Percentiles rank a stretch among this genome's conserved stretches.
Evolutionary conservation across 1,284 basidiomycete genomes (phyloP).

Genomic region (Porodaedalea pini): DNA sequence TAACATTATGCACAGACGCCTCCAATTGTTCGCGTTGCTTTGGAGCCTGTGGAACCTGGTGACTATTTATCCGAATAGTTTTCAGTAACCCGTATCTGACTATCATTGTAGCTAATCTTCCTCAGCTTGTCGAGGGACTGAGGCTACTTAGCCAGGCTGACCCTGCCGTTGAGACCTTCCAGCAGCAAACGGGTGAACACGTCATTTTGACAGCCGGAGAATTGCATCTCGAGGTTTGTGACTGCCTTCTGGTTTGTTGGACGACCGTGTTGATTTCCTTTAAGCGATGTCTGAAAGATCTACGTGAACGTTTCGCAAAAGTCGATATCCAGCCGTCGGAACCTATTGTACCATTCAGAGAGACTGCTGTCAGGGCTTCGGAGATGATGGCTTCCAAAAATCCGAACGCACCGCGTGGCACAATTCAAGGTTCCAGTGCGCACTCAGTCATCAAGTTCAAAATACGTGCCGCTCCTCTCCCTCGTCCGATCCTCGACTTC

Average conservation of each 20-base stretch:
- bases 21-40: slow-evolving; percentile 93
- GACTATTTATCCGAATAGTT: slow-evolving; percentile 20
- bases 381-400: slow-evolving; percentile 91
- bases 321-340: slow-evolving; percentile 92
- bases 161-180: slow-evolving; percentile 95
- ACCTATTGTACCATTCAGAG: slow-evolving; percentile 96
- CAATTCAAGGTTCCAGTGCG: slow-evolving; percentile 66
- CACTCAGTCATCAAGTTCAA: slow-evolving; percentile 80
- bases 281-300: slow-evolving; percentile 91
- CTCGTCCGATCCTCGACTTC: slow-evolving; percentile 65
- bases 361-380: slow-evolving; percentile 81
- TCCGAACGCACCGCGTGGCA: slow-evolving; percentile 71
- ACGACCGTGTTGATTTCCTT: background rate
- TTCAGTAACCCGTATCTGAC: background rate
- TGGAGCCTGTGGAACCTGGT: slow-evolving; percentile 82
- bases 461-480: slow-evolving; percentile 81
- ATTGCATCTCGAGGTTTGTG: slow-evolving; percentile 84
- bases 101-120: slow-evolving; percentile 70
- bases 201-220: slow-evolving; percentile 97
- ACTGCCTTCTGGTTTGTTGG: background rate
- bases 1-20: slow-evolving; percentile 48
- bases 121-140: slow-evolving; percentile 84
- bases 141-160: slow-evolving; percentile 93
- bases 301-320: slow-evolving; percentile 91
- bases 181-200: slow-evolving; percentile 96